Percentiles rank a stretch among this genome's conserved stretches.
Evolutionary conservation across 371 early-diverging fungal species (phyloP).

Genomic region (Rhizoclosmatium hyalinum): DNA sequence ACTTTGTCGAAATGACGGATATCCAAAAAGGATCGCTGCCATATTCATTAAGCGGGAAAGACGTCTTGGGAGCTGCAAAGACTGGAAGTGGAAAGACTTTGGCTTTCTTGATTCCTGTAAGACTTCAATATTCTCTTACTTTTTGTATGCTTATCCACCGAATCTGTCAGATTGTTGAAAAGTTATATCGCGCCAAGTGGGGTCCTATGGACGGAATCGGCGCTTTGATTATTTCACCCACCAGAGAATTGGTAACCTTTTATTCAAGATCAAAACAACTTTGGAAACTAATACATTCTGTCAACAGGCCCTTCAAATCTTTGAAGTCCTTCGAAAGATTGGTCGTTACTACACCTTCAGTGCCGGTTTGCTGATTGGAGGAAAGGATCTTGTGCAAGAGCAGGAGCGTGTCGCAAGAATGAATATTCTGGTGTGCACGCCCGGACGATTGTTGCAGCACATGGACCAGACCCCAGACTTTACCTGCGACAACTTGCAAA

Average conservation of each 20-base stretch:
- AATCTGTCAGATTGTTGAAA: constrained; percentile 73
- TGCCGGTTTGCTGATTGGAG: constrained; percentile 97
- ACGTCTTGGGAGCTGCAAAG: constrained; percentile 97
- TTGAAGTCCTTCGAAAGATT: constrained; percentile 88
- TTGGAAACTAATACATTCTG: not conserved
- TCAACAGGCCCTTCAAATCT: constrained; percentile 87
- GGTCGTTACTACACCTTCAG: constrained; percentile 87
- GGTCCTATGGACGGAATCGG: constrained; percentile 84
- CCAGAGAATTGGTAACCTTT: constrained; percentile 84
- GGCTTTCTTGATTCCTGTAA: constrained; percentile 95
- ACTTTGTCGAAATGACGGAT: constrained; percentile 94
- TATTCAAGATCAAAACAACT: not conserved
- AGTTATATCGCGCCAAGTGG: constrained; percentile 83
- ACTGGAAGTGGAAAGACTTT: constrained; percentile 99
- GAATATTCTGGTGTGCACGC: constrained; percentile 97
- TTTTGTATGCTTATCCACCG: not conserved
- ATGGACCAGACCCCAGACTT: constrained; percentile 96
- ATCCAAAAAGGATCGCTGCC: constrained; percentile 95
- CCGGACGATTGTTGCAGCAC: constrained; percentile 97
- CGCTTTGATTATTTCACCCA: constrained; percentile 97
- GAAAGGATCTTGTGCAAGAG: constrained; percentile 90
- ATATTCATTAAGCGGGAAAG: constrained; percentile 81
- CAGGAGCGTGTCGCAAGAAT: constrained; percentile 83
- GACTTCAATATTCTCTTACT: constrained; percentile 25
- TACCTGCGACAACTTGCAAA: constrained; percentile 81